Evolutionary conservation across 805 yeast species (phyloP).

Genomic region (Candida sphagnicola): DNA sequence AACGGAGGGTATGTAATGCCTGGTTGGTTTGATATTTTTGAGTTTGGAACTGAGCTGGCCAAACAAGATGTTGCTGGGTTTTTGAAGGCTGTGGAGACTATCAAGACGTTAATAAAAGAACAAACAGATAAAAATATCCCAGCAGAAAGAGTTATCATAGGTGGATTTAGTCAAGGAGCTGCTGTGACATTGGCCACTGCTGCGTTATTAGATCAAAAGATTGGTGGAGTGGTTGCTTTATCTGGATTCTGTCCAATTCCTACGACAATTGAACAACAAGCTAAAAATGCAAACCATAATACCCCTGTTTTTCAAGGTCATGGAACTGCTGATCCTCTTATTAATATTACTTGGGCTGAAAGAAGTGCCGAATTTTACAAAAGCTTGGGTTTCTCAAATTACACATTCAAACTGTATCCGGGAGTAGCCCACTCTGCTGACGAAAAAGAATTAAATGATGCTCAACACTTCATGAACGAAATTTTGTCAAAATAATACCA

Average conservation of each 20-base stretch:
- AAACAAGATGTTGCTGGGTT: constrained; percentile 54
- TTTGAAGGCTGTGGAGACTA: constrained; percentile 42
- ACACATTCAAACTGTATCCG: constrained; percentile 48
- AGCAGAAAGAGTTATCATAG: constrained; percentile 71
- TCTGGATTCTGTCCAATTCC: constrained; percentile 66
- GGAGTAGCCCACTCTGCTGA: constrained; percentile 68
- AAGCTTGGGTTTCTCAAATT: constrained; percentile 39
- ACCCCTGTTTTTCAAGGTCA: constrained; percentile 89
- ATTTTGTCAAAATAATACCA: constrained; percentile 10
- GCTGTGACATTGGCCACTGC: constrained; percentile 67
- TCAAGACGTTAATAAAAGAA: constrained; percentile 46
- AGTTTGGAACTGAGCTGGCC: constrained; percentile 45
- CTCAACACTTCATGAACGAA: constrained; percentile 30
- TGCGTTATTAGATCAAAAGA: constrained; percentile 49
- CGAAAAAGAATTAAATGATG: constrained; percentile 61
- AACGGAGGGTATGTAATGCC: constrained; percentile 69
- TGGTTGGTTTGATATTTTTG: constrained; percentile 80
- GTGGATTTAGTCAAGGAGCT: constrained; percentile 96
- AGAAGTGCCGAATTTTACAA: constrained; percentile 43
- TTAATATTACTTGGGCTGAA: constrained; percentile 39
- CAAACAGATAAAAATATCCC: constrained; percentile 53
- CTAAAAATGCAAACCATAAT: constrained; percentile 40
- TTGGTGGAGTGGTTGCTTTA: constrained; percentile 75
- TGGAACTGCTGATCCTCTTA: constrained; percentile 73
- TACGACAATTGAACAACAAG: background rate